These are phyloP conservation scores for Tilletia setariae DNA, from an alignment of 1,284 basidiomycete genomes.

Conservation along the genomic window DNA sequence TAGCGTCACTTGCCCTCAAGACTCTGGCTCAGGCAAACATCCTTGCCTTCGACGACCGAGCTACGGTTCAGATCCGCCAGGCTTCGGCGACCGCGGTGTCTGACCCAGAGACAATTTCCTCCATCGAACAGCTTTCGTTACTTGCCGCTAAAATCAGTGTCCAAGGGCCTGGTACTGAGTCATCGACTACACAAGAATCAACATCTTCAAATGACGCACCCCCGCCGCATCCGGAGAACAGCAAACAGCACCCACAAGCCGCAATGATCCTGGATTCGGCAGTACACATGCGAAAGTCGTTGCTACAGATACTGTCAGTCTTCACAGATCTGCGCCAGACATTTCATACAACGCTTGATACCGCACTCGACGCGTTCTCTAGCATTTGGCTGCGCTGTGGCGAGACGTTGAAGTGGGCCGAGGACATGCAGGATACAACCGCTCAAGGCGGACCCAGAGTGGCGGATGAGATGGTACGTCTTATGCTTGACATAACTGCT, in stretches of 20 bases:
- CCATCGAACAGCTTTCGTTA: neutral
- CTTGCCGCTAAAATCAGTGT: neutral
- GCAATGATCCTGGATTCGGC: neutral
- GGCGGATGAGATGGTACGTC: neutral
- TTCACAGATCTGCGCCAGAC: neutral
- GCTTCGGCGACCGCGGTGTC: neutral
- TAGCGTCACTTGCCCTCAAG: neutral
- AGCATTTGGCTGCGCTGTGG: neutral
- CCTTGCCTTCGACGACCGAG: constrained; percentile 8
- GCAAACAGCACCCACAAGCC: neutral
- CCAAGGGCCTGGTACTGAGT: no score
- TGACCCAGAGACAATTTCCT: neutral
- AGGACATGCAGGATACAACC: neutral
- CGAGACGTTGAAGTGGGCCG: neutral
- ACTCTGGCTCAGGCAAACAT: neutral
- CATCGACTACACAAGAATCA: no score
- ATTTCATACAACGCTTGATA: neutral
- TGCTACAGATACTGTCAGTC: neutral
- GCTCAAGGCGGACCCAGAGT: neutral
- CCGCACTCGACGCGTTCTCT: neutral
- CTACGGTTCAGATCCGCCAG: neutral
- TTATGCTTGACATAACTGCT: constrained; percentile 6
- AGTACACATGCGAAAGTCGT: neutral
- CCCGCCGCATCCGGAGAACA: no score
- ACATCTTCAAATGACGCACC: no score